Evolutionary conservation across 163 green algal genomes (phyloP).

Genomic region (Scenedesmus sp.): DNA sequence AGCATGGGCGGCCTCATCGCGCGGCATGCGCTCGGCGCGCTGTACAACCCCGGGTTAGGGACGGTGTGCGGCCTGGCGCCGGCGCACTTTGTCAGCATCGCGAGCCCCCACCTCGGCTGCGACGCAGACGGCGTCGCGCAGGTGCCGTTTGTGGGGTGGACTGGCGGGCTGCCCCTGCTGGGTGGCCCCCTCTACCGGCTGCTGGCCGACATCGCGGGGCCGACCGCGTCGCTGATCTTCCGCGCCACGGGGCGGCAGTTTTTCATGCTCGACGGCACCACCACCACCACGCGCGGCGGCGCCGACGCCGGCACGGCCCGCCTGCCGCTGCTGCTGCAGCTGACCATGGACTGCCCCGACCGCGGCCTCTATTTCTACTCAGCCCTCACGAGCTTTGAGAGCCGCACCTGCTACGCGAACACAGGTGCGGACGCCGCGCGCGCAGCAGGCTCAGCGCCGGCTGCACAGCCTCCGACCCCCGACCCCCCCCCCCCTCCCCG

Average conservation of each 20-base stretch:
- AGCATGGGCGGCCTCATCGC: conserved; percentile 51
- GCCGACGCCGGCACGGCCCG: not conserved
- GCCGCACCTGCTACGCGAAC: conserved; percentile 86
- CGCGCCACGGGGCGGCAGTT: conserved; percentile 44
- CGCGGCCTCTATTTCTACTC: conserved; percentile 64
- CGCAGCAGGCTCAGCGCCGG: too few relatives aligned
- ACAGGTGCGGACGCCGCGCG: conserved; percentile 35
- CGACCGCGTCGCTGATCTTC: conserved; percentile 40
- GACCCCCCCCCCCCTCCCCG: too few relatives aligned
- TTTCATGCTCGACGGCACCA: conserved; percentile 45
- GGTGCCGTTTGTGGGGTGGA: conserved; percentile 45
- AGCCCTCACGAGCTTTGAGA: conserved; percentile 76
- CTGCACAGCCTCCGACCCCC: too few relatives aligned
- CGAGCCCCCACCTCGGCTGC: conserved; percentile 88
- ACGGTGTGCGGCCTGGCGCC: conserved; percentile 71
- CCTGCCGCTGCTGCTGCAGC: conserved; percentile 44
- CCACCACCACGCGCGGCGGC: conserved; percentile 5
- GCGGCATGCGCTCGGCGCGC: conserved; percentile 58
- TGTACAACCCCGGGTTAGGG: conserved; percentile 61
- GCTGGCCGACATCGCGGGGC: conserved; percentile 13
- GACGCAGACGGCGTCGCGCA: conserved; percentile 66
- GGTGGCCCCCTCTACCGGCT: conserved; percentile 9
- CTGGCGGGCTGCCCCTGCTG: conserved; percentile 27
- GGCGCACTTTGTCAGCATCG: conserved; percentile 83
- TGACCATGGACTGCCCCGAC: conserved; percentile 67